Evolutionary conservation across 768 basidiomycete genomes (phyloP), one percentile per base, ranked within the genome.

Genomic region (Sporobolomyces phaffii): DNA sequence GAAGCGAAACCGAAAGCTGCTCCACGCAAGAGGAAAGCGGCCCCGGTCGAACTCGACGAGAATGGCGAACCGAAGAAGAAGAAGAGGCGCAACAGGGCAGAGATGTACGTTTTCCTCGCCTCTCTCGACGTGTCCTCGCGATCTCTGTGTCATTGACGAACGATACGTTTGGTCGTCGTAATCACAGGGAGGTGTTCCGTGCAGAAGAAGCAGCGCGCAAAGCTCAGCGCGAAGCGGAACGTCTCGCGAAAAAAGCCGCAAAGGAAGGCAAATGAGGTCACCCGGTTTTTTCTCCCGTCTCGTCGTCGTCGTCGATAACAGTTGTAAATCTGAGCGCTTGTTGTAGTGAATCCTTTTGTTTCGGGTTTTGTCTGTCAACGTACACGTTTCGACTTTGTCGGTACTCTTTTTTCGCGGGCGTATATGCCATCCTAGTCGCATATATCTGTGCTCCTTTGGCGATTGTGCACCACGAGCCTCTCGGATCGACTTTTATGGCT

Each of bases 31-130:
- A 44, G 69, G 31, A 65, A 69, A 51, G 38, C 31, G n/a, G n/a
- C n/a, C n/a, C n/a, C n/a, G n/a, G n/a, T n/a, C 29, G 69, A 71
- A 28, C 45, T 60, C 6, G 69, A 62, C 38, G 69, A 64, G 62
- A 54, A 64, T 20, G 65, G 62, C 24, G 18, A 71, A 48, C 65
- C 64, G 22, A 67, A 64, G 29, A 13, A 54, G 38, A 67, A 61
- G 58, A 69, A 69, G 50, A 50, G 68, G 31, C 36, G 68, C 15
- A 58, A 59, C 18, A 49, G 60, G 33, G 63, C 63, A 14, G 68
- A 69, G 54, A 65, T 69, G 67, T 44, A 4, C 5, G 17, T n/a
- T n/a, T n/a, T n/a, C n/a, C n/a, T n/a, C n/a, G n/a, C n/a, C n/a
- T n/a, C n/a, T n/a, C n/a, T n/a, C n/a, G n/a, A n/a, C n/a, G n/a